Percentiles rank a stretch among this genome's conserved stretches.
These are phyloP conservation scores for Gautieria morchelliformis DNA, from an alignment of 768 basidiomycete genomes.

Conservation along the genomic window DNA sequence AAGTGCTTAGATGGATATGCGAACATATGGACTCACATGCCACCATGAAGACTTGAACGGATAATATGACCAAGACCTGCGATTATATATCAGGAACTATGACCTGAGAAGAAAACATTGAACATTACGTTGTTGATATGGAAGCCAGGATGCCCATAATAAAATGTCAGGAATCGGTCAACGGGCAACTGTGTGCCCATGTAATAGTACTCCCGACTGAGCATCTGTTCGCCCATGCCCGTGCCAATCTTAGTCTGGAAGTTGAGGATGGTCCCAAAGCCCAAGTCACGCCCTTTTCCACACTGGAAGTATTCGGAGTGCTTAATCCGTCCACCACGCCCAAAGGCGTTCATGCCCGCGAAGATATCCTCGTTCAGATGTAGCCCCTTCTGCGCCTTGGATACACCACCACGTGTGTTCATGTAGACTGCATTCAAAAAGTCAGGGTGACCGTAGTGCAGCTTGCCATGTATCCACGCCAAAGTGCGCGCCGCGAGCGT, in stretches of 20 bases:
- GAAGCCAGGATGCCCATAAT: slow-evolving; percentile 99
- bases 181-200: slow-evolving; percentile 95
- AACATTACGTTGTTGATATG: slow-evolving; percentile 85
- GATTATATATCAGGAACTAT: neutral
- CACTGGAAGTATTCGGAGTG: slow-evolving; percentile 99
- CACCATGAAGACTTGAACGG: slow-evolving; percentile 90
- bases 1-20: slow-evolving; percentile 1
- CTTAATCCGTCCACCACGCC: slow-evolving; percentile 94
- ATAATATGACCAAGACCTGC: slow-evolving; percentile 80
- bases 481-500: slow-evolving; percentile 92
- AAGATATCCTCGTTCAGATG: slow-evolving; percentile 99
- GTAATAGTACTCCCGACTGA: slow-evolving; percentile 98
- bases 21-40: slow-evolving; percentile 49
- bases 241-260: slow-evolving; percentile 99
- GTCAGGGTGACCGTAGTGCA: slow-evolving; percentile 99
- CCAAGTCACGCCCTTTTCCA: slow-evolving; percentile 96
- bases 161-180: slow-evolving; percentile 98
- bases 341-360: slow-evolving; percentile 97
- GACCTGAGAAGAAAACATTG: neutral
- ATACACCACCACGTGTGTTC: slow-evolving; percentile 96
- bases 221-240: slow-evolving; percentile 99
- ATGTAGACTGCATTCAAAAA: slow-evolving; percentile 97
- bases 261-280: slow-evolving; percentile 97
- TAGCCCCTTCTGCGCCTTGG: slow-evolving; percentile 98
- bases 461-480: slow-evolving; percentile 96